These are phyloP conservation scores for Pythium aquatile DNA, from an alignment of 352 stramenopile species.

Conservation along the genomic window DNA sequence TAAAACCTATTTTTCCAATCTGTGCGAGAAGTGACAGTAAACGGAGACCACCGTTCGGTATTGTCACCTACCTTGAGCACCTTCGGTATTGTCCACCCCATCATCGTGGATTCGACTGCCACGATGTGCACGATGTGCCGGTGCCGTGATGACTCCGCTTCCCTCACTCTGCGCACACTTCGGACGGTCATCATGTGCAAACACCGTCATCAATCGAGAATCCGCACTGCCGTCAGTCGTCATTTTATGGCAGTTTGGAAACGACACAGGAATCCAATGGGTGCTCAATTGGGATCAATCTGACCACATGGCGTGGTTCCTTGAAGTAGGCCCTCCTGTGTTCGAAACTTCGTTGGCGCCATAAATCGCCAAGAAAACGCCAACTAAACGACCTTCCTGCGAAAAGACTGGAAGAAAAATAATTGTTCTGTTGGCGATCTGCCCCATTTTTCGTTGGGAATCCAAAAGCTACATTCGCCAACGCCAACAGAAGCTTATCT, in stretches of 20 bases:
- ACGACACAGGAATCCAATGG: neutral
- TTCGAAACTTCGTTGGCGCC: neutral
- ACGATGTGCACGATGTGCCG: no score
- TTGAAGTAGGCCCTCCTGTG: neutral
- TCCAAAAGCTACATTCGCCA: neutral
- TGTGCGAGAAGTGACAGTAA: no score
- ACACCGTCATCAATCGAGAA: neutral
- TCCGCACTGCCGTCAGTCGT: no score
- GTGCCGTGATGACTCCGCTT: no score
- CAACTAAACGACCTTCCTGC: neutral
- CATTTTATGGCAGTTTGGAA: neutral
- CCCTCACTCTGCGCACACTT: no score
- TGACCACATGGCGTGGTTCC: neutral
- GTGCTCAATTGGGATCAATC: neutral
- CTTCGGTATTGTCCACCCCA: no score
- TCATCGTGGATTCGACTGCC: no score
- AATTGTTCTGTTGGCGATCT: neutral
- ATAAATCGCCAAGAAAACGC: neutral
- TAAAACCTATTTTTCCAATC: no score
- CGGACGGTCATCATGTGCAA: neutral
- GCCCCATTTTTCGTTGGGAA: neutral
- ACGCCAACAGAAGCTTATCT: neutral
- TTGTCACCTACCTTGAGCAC: no score
- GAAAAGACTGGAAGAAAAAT: neutral
- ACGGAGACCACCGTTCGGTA: no score